Conservation (phyloP, 1,284 basidiomycete genomes). For the Moesziomyces globuligerus region DNA sequence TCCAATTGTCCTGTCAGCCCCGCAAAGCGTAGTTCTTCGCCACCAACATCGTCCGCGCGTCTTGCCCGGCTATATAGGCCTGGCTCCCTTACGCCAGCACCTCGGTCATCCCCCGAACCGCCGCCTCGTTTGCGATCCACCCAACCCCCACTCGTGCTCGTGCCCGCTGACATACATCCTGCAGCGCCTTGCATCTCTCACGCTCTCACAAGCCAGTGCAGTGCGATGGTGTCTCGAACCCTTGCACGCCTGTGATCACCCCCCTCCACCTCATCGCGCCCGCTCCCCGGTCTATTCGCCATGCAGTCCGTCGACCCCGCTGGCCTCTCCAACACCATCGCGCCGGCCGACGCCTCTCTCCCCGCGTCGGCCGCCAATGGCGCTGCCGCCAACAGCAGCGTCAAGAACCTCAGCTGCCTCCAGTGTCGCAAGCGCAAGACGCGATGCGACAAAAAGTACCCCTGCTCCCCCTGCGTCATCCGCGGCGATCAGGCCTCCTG, state of each 20-base stretch:
- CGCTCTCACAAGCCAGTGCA: neutral
- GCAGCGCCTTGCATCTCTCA: neutral
- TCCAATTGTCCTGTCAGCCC: no score
- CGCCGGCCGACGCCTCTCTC: neutral
- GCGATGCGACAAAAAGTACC: constrained; percentile 45
- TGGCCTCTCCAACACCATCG: neutral
- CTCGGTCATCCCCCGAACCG: constrained; percentile 4
- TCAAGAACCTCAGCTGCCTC: constrained; percentile 46
- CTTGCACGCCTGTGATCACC: neutral
- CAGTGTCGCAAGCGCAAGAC: constrained; percentile 50
- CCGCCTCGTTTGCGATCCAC: constrained; percentile 1
- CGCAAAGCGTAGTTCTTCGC: no score
- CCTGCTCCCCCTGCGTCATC: constrained; percentile 45
- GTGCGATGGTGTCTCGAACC: constrained; percentile 8
- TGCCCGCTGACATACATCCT: neutral
- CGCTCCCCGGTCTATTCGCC: neutral
- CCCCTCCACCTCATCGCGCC: neutral
- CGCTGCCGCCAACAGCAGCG: constrained; percentile 23
- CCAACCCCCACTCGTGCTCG: neutral
- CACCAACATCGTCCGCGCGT: constrained; percentile 27
- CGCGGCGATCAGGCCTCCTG: constrained; percentile 35
- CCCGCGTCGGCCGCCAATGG: no score
- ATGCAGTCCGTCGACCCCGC: constrained; percentile 4
- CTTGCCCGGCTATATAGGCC: constrained; percentile 25
- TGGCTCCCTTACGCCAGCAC: constrained; percentile 1